Conservation (phyloP, 108 stramenopile species). For the Skeletonema grethae region DNA sequence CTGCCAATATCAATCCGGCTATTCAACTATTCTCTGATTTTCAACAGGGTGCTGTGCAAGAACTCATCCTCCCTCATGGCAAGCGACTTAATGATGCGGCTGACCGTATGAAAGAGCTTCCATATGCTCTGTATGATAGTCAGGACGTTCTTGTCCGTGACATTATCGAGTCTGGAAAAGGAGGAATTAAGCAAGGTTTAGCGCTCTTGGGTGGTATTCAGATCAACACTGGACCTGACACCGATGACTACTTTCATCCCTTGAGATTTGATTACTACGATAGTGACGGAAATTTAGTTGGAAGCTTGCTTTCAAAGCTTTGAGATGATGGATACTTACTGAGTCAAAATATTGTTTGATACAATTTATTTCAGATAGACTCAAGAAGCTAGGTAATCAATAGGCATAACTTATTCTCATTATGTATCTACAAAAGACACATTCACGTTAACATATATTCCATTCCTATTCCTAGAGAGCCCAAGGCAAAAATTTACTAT, state of each 20-base stretch:
- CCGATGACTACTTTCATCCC: constrained; percentile 40
- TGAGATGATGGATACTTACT: not conserved
- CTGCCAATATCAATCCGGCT: not conserved
- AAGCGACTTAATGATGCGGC: constrained; percentile 46
- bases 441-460: not conserved
- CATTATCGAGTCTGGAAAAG: constrained; percentile 12
- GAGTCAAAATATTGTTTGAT: not conserved
- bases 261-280: constrained; percentile 28
- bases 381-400: too few species aligned
- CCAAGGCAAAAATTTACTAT: too few species aligned
- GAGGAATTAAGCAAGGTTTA: constrained; percentile 25
- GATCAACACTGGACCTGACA: constrained; percentile 35
- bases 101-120: constrained; percentile 58
- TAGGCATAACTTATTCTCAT: too few species aligned
- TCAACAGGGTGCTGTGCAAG: constrained; percentile 56
- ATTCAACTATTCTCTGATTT: constrained; percentile 44
- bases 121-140: constrained; percentile 57
- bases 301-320: constrained; percentile 10
- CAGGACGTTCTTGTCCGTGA: constrained; percentile 30
- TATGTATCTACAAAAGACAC: too few species aligned
- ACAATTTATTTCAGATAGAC: not conserved
- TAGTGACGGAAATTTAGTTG: constrained; percentile 23
- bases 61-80: constrained; percentile 58
- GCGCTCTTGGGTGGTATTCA: constrained; percentile 53
- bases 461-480: too few species aligned